Evolutionary conservation across 208 protist species (phyloP).

Genomic region (Leishmania martiniquensis): DNA sequence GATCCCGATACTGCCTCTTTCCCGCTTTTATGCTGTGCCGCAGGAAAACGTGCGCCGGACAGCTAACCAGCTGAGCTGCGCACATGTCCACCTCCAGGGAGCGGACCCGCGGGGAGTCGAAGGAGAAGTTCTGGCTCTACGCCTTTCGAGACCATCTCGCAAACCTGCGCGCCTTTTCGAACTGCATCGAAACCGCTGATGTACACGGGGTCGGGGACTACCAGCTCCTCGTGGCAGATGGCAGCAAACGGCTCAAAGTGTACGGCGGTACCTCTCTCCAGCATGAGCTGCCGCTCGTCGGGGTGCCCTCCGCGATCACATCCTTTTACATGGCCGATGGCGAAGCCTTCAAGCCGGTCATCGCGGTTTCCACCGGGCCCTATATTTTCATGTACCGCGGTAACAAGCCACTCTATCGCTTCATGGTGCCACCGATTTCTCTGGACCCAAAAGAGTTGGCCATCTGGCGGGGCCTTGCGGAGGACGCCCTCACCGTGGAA

Average conservation of each 20-base stretch:
- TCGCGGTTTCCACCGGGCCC: constrained; percentile 89
- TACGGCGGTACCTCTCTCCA: constrained; percentile 85
- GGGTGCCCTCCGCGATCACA: constrained; percentile 85
- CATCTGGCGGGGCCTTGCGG: constrained; percentile 64
- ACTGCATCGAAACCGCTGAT: constrained; percentile 83
- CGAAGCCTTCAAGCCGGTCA: constrained; percentile 60
- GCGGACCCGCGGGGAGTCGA: constrained; percentile 8
- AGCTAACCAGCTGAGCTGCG: background rate
- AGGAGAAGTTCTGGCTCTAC: constrained; percentile 89
- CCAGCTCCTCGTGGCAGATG: constrained; percentile 92
- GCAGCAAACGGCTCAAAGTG: constrained; percentile 78
- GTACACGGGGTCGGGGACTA: constrained; percentile 93
- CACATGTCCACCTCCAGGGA: background rate
- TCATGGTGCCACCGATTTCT: constrained; percentile 69
- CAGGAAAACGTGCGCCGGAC: background rate
- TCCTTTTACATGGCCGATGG: constrained; percentile 81
- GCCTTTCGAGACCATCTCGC: constrained; percentile 93
- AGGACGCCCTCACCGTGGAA: constrained; percentile 30
- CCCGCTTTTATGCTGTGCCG: background rate
- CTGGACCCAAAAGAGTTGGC: constrained; percentile 59
- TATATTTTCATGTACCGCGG: constrained; percentile 93
- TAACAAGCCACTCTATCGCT: constrained; percentile 93
- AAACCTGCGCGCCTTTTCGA: constrained; percentile 70
- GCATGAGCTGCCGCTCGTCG: constrained; percentile 79
- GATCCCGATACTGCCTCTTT: background rate